Percentiles rank a stretch among this genome's conserved stretches.
Evolutionary conservation across 2,329 filamentous ascomycete species (phyloP).

Genomic region (Curvularia sp.): DNA sequence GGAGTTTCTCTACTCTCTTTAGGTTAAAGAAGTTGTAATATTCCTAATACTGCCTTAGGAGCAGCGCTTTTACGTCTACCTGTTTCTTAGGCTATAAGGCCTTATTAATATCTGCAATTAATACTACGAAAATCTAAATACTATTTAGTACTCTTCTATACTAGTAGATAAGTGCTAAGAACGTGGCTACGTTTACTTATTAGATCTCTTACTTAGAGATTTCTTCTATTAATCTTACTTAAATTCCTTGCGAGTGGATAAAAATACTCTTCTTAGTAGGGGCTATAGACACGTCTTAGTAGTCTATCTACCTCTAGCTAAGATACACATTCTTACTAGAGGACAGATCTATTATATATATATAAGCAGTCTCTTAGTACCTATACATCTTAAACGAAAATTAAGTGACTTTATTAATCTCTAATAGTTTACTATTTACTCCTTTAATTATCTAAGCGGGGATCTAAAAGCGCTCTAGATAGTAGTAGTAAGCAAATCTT

Average conservation of each 20-base stretch:
- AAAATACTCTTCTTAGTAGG: background rate
- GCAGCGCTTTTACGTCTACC: background rate
- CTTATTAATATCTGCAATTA: too few species aligned
- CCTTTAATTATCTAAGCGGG: background rate
- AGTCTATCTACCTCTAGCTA: background rate
- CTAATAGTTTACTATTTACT: background rate
- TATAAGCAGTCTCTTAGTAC: background rate
- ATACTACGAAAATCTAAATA: background rate
- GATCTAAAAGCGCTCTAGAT: background rate
- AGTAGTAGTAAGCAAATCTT: background rate
- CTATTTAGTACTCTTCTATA: background rate
- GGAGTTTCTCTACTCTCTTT: background rate
- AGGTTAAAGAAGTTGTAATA: background rate
- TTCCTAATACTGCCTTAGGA: background rate
- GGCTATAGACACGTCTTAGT: background rate
- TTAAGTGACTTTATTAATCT: background rate
- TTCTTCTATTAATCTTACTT: background rate
- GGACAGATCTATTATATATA: background rate
- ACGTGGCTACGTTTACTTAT: background rate
- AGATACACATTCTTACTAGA: background rate
- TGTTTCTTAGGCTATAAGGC: background rate
- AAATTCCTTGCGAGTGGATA: background rate
- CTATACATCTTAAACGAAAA: too few species aligned
- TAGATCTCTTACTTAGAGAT: background rate
- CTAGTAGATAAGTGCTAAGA: background rate